Conservation (phyloP, 257 asterid genomes). For the Solanum arcanum region DNA sequence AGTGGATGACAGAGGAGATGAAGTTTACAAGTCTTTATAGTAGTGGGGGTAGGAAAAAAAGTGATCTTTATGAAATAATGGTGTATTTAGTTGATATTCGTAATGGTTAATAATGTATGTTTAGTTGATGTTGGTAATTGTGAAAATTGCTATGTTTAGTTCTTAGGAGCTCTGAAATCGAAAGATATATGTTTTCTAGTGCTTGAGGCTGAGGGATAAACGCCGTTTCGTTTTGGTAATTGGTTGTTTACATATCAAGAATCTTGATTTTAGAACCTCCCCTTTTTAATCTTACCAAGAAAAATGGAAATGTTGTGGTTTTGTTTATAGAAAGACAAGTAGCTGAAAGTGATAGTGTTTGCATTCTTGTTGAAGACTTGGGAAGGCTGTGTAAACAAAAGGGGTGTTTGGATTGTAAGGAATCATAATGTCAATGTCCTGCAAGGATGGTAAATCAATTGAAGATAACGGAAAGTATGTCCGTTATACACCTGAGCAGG, state of each 20-base stretch:
- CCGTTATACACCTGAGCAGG: slow-evolving; percentile 87
- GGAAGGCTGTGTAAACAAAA: background rate
- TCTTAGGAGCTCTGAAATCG: background rate
- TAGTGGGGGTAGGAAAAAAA: background rate
- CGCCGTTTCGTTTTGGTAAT: slow-evolving; percentile 15
- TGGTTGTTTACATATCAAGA: background rate
- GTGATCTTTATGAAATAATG: background rate
- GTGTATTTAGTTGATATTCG: background rate
- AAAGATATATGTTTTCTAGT: slow-evolving; percentile 9
- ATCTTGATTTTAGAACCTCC: background rate
- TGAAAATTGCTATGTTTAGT: background rate
- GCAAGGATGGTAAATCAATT: slow-evolving; percentile 49
- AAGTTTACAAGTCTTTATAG: background rate
- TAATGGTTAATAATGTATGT: background rate
- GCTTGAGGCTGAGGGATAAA: slow-evolving; percentile 13
- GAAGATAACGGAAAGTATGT: slow-evolving; percentile 79
- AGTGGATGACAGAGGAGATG: background rate
- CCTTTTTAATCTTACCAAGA: background rate
- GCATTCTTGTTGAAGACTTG: background rate
- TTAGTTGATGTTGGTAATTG: background rate
- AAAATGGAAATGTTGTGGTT: background rate
- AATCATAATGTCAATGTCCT: slow-evolving; percentile 40
- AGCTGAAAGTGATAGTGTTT: background rate
- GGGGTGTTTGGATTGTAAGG: background rate
- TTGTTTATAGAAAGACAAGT: background rate